Base-by-base conservation (phyloP, 352 stramenopile species). In the Phytophthora citricola region DNA sequence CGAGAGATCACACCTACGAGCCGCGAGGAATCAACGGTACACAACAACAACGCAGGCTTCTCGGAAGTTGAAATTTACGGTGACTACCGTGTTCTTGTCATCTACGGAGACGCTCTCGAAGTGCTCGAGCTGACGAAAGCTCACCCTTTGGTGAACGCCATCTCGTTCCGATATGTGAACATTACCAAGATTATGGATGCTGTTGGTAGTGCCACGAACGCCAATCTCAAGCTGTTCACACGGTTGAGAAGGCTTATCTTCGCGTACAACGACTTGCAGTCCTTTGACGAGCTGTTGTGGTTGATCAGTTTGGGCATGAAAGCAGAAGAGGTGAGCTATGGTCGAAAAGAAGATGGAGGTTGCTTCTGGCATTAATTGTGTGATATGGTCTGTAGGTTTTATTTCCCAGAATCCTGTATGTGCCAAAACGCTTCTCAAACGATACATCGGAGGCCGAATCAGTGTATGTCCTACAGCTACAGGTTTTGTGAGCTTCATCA, bases 11-110 rank as follows among this genome's bases (percentile, higher is more conserved):
- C 63, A n/a, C 81, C 84, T 0, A 76, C 60, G 5, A 79, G 53
- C 32, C 67, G 80, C 4, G 84, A 92, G 27, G 81, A 92, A 12
- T n/a, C 50, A 11, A 78, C 57, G 0, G 54, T 85, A 7, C 51
- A 83, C 70, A 85, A 67, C 39, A 89, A 85, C 63, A 79, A 81
- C 40, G 64, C 74, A 2, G 82, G 86, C 0, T 92, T 88, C 47
- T 91, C 84, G 3, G 83, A 93, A 46, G 73, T 94, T 46, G 84
- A 94, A 46, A 77, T 94, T 1, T 77, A 84, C 27, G 78, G 79
- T 5, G 83, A 93, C n/a, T 85, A 80, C 20, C 80, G 83, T 12
- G 79, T 91, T 17, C 62, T 94, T 3, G 72, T 77, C 24, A 77
- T 94, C 24, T 91, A 92, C 44, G 86, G 86, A 15, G 78, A 89